These are phyloP conservation scores for Boletus huronensis DNA, from an alignment of 768 basidiomycete genomes.

Conservation along the genomic window DNA sequence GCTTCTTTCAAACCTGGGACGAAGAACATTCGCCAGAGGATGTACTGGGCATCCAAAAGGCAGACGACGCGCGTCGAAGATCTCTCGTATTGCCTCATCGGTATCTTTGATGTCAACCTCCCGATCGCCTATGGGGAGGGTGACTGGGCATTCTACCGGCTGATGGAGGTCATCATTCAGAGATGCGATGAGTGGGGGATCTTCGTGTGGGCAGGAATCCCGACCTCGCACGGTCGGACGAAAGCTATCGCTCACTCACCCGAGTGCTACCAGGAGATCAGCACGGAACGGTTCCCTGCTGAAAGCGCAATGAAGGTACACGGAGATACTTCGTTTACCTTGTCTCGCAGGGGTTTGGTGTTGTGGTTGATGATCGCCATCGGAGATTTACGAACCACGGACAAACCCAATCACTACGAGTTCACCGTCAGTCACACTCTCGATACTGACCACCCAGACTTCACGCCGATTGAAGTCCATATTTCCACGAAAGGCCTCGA, in stretches of 20 bases:
- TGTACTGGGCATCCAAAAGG: slow-evolving; percentile 25
- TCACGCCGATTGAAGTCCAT: neutral
- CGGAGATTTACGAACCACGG: neutral
- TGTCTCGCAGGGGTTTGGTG: slow-evolving; percentile 15
- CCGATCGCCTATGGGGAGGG: slow-evolving; percentile 16
- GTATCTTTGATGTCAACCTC: slow-evolving; percentile 24
- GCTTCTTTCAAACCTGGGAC: slow-evolving; percentile 9
- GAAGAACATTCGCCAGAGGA: slow-evolving; percentile 11
- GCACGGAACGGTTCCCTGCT: neutral
- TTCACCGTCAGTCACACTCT: neutral
- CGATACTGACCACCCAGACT: neutral
- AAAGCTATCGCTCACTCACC: slow-evolving; percentile 15
- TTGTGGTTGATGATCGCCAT: slow-evolving; percentile 10
- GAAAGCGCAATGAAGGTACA: slow-evolving; percentile 5
- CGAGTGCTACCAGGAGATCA: slow-evolving; percentile 13
- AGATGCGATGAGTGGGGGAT: slow-evolving; percentile 24
- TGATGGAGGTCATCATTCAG: slow-evolving; percentile 23
- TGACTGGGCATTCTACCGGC: slow-evolving; percentile 24
- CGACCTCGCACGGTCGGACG: slow-evolving; percentile 12
- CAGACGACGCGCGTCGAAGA: slow-evolving; percentile 25
- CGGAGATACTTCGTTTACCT: slow-evolving; percentile 14
- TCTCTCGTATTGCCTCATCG: slow-evolving; percentile 24
- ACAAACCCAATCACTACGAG: neutral
- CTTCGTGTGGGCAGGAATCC: slow-evolving; percentile 21
- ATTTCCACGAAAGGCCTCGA: too few species aligned